Evolutionary conservation across 257 asterid genomes (phyloP), one percentile per base, ranked within the genome.

Genomic region (Sherardia arvensis): DNA sequence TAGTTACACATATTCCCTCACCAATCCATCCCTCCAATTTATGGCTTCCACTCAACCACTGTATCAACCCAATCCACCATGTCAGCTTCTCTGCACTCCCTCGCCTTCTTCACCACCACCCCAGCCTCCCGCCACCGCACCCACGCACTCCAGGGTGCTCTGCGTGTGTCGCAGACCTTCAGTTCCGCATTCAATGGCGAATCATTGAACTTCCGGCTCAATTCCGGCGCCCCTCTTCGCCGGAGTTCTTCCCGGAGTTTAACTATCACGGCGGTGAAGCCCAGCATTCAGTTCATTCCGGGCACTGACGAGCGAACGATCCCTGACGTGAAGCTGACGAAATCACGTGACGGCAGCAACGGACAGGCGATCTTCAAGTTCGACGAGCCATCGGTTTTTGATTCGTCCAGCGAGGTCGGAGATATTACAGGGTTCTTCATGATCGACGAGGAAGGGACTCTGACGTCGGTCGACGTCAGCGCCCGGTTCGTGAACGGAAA

Each of bases 351-450:
- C 28, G 99, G 99, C 7, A 77, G 86, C 0, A 92, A 92, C 48
- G 99, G 99, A 49, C 71, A 85, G 86, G 99, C 99, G 45, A 87
- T 79, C 59, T 93, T 93, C 80, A 74, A 72, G 20, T 93, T 93
- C 58, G 73, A 83, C 0, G 88, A 87, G 28, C 99, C 96, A 26
- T 93, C 99, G 0, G 96, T 93, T 36, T 93, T 93, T 15, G 96
- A 93, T 71, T 90, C 96, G 5, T 90, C 96, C 1, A 79, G 87
- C 33, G 88, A 90, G 23, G 94, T 90, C 34, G 97, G 97, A 45
- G 97, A 87, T 21, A 93, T 89, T 30, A 87, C 97, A 1, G 99
- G 99, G 26, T 85, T 92, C 76, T 93, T 81, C 85, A 89, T 87
- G 96, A 87, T 87, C 47, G 97, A 92, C 22, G 99, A 92, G 71